These are phyloP conservation scores for Ophiognomonia clavigignenti-juglandacearum DNA, from an alignment of 2,329 filamentous ascomycete genomes.

Conservation along the genomic window DNA sequence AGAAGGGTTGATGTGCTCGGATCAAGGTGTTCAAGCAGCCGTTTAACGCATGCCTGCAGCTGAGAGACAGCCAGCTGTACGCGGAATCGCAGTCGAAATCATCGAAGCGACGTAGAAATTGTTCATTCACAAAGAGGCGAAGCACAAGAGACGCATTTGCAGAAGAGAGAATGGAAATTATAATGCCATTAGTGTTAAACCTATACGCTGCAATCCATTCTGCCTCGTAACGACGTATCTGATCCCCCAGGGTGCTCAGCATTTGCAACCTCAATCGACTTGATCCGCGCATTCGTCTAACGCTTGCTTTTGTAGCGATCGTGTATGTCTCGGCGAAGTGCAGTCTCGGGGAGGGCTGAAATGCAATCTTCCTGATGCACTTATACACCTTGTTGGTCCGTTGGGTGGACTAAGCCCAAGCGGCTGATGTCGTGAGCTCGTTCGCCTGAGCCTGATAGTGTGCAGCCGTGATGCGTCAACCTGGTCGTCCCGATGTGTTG, in stretches of 20 bases:
- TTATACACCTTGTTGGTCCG: conserved; percentile 4
- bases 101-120: not conserved
- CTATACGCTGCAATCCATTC: conserved; percentile 16
- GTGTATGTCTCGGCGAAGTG: not conserved
- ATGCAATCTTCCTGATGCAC: not conserved
- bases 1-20: not conserved
- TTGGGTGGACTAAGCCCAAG: conserved; percentile 1
- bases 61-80: too few relatives aligned
- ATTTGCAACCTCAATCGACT: too few relatives aligned
- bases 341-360: not conserved
- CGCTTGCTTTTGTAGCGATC: not conserved
- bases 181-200: conserved; percentile 15
- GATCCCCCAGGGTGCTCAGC: too few relatives aligned
- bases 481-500: not conserved
- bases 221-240: too few relatives aligned
- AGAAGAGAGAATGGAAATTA: conserved; percentile 15
- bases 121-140: too few relatives aligned
- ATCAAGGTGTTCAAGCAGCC: too few relatives aligned
- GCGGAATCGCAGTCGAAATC: too few relatives aligned
- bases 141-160: not conserved
- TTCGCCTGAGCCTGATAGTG: not conserved
- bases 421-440: too few relatives aligned
- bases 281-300: too few relatives aligned
- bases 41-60: too few relatives aligned
- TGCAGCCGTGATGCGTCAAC: not conserved